These are phyloP conservation scores for Phanerodontia chrysosporium DNA, from an alignment of 768 basidiomycete species.

Conservation along the genomic window DNA sequence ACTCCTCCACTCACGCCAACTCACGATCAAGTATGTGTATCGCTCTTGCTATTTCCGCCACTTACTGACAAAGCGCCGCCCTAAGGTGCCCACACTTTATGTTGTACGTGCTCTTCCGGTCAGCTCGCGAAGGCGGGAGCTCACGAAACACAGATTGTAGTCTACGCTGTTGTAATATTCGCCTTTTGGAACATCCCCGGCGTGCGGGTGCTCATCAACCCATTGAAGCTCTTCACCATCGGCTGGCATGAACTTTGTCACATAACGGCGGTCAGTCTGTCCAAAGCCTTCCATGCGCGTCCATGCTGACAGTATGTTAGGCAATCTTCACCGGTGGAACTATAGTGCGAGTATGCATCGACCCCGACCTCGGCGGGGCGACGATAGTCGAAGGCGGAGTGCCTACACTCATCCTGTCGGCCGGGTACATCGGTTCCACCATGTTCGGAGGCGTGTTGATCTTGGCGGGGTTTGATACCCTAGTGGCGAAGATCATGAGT, in stretches of 20 bases:
- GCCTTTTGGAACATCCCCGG: slow-evolving; percentile 87
- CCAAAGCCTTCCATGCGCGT: neutral
- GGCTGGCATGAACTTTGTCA: slow-evolving; percentile 90
- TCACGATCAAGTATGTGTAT: slow-evolving; percentile 61
- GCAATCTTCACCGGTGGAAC: slow-evolving; percentile 77
- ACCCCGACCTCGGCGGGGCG: slow-evolving; percentile 75
- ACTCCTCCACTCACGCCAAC: slow-evolving; percentile 53
- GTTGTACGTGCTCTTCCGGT: slow-evolving; percentile 47
- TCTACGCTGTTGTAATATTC: slow-evolving; percentile 82
- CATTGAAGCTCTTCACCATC: slow-evolving; percentile 83
- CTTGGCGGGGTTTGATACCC: slow-evolving; percentile 80
- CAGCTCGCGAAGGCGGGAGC: neutral
- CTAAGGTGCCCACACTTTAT: slow-evolving; percentile 71
- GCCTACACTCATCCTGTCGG: slow-evolving; percentile 64
- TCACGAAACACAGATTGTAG: slow-evolving; percentile 54
- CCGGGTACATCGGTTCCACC: slow-evolving; percentile 82
- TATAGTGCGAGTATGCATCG: slow-evolving; percentile 76
- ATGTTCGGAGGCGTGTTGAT: slow-evolving; percentile 81
- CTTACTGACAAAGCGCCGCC: slow-evolving; percentile 6
- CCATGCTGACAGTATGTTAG: slow-evolving; percentile 32
- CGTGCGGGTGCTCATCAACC: slow-evolving; percentile 73
- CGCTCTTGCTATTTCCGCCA: slow-evolving; percentile 7
- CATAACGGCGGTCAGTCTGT: slow-evolving; percentile 60
- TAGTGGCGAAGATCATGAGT: slow-evolving; percentile 89
- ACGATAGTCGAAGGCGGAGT: slow-evolving; percentile 76